phyloP scores from a whole-genome alignment of 192 early-diverging fungal species.

The Backusella westeae region DNA sequence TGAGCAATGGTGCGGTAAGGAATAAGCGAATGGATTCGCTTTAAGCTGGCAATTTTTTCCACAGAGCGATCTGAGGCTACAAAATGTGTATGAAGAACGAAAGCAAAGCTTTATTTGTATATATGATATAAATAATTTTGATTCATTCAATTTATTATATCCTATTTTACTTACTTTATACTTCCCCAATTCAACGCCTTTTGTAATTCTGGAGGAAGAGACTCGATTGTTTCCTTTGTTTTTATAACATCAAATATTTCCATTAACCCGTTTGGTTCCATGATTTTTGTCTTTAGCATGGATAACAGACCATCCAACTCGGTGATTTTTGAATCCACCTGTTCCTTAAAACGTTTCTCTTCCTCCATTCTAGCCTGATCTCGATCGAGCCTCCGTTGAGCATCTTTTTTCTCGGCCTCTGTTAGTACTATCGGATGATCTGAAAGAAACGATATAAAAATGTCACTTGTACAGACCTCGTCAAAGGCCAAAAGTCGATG shows the following conservation, averaged over 20 bases:
- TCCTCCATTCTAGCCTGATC: conserved; percentile 43
- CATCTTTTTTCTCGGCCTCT: conserved; percentile 34
- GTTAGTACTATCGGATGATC: conserved; percentile 36
- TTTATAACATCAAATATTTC: conserved; percentile 33
- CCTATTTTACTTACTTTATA: conserved; percentile 38
- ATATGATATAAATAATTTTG: neutral
- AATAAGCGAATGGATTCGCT: conserved; percentile 51
- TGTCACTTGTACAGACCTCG: conserved; percentile 26
- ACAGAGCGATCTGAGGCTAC: conserved; percentile 49
- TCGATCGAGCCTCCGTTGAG: conserved; percentile 32
- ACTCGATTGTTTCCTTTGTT: conserved; percentile 29
- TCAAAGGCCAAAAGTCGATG: conserved; percentile 33
- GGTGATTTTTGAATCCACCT: conserved; percentile 44
- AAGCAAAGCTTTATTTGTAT: conserved; percentile 42
- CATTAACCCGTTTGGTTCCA: conserved; percentile 40
- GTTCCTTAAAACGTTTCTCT: conserved; percentile 39
- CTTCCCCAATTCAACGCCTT: conserved; percentile 54
- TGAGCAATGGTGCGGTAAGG: conserved; percentile 51
- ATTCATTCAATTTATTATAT: neutral
- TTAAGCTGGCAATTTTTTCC: conserved; percentile 47
- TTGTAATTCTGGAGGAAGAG: conserved; percentile 42
- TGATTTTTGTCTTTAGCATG: conserved; percentile 44
- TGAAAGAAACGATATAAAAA: conserved; percentile 42
- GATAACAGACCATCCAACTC: conserved; percentile 48
- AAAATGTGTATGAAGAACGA: conserved; percentile 50